Evolutionary conservation across 768 basidiomycete species (phyloP), one percentile per base, ranked within the genome.

Genomic region (Phylloporus rhodoxanthus): DNA sequence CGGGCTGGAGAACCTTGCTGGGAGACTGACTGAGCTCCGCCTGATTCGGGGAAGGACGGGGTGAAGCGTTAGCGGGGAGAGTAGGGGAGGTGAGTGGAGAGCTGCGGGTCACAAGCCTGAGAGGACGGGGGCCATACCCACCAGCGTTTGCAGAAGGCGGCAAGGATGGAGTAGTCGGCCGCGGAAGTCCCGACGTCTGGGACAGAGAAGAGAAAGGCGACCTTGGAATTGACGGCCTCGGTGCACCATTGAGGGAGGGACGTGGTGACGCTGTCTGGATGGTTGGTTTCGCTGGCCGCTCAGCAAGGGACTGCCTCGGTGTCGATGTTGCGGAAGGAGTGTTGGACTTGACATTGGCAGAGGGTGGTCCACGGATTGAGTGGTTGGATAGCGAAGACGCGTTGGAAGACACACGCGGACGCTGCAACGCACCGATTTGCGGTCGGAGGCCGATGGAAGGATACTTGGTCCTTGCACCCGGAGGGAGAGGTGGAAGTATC

Each of bases 341-440:
- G 37, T 19, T 56, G 14, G 52, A 47, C 33, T 50, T 56, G 34
- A 17, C 20, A 23, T 54, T 48, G 25, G 39, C 13, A 11, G 50
- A 23, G 37, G 50, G 50, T 9, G 55, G 26, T 5, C 44, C 52
- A 4, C 52, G 30, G 14, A 43, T 47, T 5, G 65, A 65, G n/a
- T 34, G 48, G 19, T 53, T 58, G 40, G 64, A 63, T 11, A 51
- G 51, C 2, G 55, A 65, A 39, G 54, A 68, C 13, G 54, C 47
- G 66, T 17, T 75, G 33, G 41, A 69, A 62, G 62, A 74, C 68
- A 47, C 73, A 58, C 66, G 61, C 6, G 64, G 54, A 56, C 70
- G 59, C 25, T 51, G 60, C 37, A 62, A 19, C 2, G 21, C 46
- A 11, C 30, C 40, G 1, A 42, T 14, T 11, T 44, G 56, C 2